Evolutionary conservation across 495 filamentous ascomycete genomes (phyloP).

Genomic region (Penicillium psychrofluorescens): DNA sequence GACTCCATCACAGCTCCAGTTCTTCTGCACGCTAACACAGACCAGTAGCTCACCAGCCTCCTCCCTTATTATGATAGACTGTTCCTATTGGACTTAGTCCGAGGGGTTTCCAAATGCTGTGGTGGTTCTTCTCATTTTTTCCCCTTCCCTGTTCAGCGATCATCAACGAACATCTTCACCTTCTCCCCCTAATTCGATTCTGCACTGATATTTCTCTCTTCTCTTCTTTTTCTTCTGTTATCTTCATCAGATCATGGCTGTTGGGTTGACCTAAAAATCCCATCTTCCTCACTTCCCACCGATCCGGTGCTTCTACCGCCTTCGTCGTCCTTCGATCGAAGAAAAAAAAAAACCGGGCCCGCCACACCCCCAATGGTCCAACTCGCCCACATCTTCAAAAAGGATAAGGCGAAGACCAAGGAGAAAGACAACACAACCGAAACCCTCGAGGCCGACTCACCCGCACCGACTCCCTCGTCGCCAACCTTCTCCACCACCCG

Average conservation of each 20-base stretch:
- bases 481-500: neutral
- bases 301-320: constrained; percentile 33
- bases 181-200: too few relatives aligned
- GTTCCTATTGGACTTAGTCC: too few relatives aligned
- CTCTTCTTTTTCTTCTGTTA: too few relatives aligned
- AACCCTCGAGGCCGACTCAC: neutral
- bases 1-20: constrained; percentile 18
- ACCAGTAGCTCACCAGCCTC: constrained; percentile 29
- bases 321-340: constrained; percentile 40
- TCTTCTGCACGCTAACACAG: constrained; percentile 28
- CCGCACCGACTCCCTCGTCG: too few relatives aligned
- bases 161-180: neutral
- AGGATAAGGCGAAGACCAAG: constrained; percentile 29
- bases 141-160: neutral
- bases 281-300: neutral
- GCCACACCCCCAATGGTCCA: constrained; percentile 21
- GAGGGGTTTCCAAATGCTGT: neutral
- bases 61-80: constrained; percentile 14
- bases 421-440: constrained; percentile 9
- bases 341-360: constrained; percentile 19
- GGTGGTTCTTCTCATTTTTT: neutral
- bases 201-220: too few relatives aligned
- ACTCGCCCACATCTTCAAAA: constrained; percentile 33
- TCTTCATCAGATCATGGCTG: too few relatives aligned
- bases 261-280: too few relatives aligned